A percentile compares a stretch with the other conserved stretches of the same genome.
Evolutionary conservation across 164 flowering plant species (phyloP).

Genomic region (Saururus chinensis): DNA sequence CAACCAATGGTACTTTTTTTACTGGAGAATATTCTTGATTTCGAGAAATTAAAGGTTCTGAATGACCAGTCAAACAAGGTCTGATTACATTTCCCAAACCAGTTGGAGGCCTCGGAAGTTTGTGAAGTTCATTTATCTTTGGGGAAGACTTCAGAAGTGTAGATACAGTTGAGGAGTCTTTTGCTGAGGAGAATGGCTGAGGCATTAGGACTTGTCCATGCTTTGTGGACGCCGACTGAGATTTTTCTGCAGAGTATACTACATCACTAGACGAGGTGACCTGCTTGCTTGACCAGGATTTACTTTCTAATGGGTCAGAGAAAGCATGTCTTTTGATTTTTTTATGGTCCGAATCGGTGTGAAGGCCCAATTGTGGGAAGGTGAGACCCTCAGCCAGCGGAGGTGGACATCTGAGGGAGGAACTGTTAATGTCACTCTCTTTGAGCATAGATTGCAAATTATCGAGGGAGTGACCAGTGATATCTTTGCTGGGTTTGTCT

Average conservation of each 20-base stretch:
- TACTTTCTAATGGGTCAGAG: conserved; percentile 68
- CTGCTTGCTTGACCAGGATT: conserved; percentile 29
- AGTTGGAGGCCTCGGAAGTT: conserved; percentile 86
- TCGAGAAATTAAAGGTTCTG: conserved; percentile 57
- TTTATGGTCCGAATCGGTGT: conserved; percentile 30
- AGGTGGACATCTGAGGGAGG: conserved; percentile 37
- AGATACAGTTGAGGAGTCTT: conserved; percentile 45
- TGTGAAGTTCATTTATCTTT: conserved; percentile 87
- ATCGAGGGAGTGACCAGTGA: too few relatives aligned
- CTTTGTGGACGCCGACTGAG: conserved; percentile 41
- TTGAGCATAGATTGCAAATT: conserved; percentile 45
- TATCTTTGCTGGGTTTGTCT: conserved; percentile 24
- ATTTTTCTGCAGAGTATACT: conserved; percentile 20
- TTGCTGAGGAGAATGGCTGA: conserved; percentile 39
- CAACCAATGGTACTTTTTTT: conserved; percentile 22
- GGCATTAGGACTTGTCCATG: conserved; percentile 25
- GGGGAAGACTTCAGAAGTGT: conserved; percentile 61
- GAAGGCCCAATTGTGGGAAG: conserved; percentile 18
- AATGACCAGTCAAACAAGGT: conserved; percentile 37
- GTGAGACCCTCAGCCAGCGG: conserved; percentile 38
- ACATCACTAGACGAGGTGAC: conserved; percentile 39
- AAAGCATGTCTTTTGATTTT: conserved; percentile 53
- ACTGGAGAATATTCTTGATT: conserved; percentile 23
- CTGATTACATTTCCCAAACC: conserved; percentile 12
- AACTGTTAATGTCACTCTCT: conserved; percentile 50